Evolutionary conservation across 1,284 basidiomycete species (phyloP).

Genomic region (Boletus smithii): DNA sequence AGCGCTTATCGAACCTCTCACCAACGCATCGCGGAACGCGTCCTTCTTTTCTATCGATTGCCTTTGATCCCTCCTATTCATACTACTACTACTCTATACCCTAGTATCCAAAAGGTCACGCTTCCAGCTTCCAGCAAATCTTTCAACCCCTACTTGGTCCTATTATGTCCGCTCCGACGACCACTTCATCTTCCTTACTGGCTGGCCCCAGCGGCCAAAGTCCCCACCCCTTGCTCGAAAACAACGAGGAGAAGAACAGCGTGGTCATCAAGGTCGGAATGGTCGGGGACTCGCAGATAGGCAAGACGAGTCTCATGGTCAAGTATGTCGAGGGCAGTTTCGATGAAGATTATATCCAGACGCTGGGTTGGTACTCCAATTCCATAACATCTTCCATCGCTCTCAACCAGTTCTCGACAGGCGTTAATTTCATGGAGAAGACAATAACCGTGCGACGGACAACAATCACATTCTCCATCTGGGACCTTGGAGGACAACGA

Average conservation of each 20-base stretch:
- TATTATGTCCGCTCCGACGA: slow-evolving; percentile 46
- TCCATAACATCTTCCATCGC: neutral
- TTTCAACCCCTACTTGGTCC: slow-evolving; percentile 14
- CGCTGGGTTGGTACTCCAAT: slow-evolving; percentile 66
- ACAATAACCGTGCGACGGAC: slow-evolving; percentile 96
- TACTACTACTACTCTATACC: slow-evolving; percentile 30
- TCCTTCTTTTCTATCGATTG: slow-evolving; percentile 39
- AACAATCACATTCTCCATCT: slow-evolving; percentile 98
- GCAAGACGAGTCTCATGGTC: slow-evolving; percentile 97
- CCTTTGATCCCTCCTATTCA: slow-evolving; percentile 26
- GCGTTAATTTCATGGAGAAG: slow-evolving; percentile 99
- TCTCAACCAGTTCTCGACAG: slow-evolving; percentile 39
- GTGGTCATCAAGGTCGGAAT: slow-evolving; percentile 98
- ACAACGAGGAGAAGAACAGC: slow-evolving; percentile 79
- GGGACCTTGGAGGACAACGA: slow-evolving; percentile 96
- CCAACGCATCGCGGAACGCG: slow-evolving; percentile 41
- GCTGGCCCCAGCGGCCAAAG: slow-evolving; percentile 52
- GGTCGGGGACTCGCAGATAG: slow-evolving; percentile 98
- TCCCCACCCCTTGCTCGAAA: slow-evolving; percentile 50
- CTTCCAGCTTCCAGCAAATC: slow-evolving; percentile 12
- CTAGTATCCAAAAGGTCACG: slow-evolving; percentile 15
- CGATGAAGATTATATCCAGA: slow-evolving; percentile 99
- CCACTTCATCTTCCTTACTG: slow-evolving; percentile 41
- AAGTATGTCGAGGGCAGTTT: slow-evolving; percentile 98
- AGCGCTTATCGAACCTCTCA: slow-evolving; percentile 35